Evolutionary conservation across 441 rosid species (phyloP).

Genomic region (Aleurites moluccanus): DNA sequence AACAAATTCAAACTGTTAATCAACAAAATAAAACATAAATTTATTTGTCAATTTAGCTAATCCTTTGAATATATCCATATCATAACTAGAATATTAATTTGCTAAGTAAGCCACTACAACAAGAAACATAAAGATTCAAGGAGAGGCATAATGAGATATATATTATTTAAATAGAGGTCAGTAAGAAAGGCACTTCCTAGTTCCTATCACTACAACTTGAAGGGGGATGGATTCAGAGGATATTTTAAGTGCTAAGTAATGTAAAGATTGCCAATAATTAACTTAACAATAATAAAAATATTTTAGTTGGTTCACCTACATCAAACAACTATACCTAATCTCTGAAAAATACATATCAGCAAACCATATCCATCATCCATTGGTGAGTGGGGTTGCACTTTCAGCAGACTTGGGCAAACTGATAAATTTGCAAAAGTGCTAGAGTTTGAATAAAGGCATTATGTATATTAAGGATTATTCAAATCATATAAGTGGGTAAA

Average conservation of each 20-base stretch:
- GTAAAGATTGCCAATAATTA: background rate
- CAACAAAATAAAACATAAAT: too few relatives aligned
- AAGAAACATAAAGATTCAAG: background rate
- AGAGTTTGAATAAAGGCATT: background rate
- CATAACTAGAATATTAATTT: too few relatives aligned
- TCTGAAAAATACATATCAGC: background rate
- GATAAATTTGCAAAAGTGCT: background rate
- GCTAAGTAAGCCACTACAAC: background rate
- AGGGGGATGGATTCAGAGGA: background rate
- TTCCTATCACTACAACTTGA: background rate
- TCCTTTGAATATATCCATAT: too few relatives aligned
- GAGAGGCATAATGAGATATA: background rate
- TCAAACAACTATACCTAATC: background rate
- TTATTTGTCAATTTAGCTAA: too few relatives aligned
- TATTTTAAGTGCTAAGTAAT: background rate
- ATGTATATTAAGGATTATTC: background rate
- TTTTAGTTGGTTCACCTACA: slow-evolving; percentile 16
- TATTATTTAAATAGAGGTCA: background rate
- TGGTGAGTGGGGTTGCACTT: background rate
- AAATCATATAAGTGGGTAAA: background rate
- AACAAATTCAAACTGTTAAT: too few relatives aligned
- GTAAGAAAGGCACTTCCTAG: background rate
- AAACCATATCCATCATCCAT: background rate
- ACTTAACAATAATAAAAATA: background rate
- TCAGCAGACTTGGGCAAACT: background rate